phyloP scores from a whole-genome alignment of 2,329 filamentous ascomycete species.

The Ophiostoma sp. region DNA sequence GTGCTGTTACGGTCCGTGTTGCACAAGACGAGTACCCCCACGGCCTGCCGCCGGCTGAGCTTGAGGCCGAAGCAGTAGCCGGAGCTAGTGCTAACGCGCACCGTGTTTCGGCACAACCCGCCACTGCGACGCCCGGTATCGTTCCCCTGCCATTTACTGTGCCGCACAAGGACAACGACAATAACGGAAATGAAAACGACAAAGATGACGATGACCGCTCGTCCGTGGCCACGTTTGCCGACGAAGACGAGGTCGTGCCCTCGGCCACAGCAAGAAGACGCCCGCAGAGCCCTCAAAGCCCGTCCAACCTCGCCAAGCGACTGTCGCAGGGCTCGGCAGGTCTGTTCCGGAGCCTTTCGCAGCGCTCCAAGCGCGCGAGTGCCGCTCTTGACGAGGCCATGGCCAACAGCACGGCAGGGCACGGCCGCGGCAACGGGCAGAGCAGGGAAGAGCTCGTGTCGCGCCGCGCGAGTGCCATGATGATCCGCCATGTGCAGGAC shows the following conservation, averaged over 20 bases:
- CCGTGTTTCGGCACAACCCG: not conserved
- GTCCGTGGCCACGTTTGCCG: conserved; percentile 65
- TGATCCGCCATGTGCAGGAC: conserved; percentile 35
- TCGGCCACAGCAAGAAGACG: conserved; percentile 22
- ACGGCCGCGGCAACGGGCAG: conserved; percentile 25
- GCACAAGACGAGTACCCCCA: conserved; percentile 44
- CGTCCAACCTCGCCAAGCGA: conserved; percentile 41
- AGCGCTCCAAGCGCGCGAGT: conserved; percentile 31
- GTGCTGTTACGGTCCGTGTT: conserved; percentile 50
- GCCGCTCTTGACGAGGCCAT: conserved; percentile 22
- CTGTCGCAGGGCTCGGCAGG: conserved; percentile 45
- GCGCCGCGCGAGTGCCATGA: conserved; percentile 29
- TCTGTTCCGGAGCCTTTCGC: conserved; percentile 43
- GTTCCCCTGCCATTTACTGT: conserved; percentile 62
- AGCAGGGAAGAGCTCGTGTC: conserved; percentile 46
- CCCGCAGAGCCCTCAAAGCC: conserved; percentile 13
- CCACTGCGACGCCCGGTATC: conserved; percentile 40
- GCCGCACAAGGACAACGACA: conserved; percentile 33
- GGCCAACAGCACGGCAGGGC: conserved; percentile 18
- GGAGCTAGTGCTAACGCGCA: not conserved
- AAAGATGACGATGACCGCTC: conserved; percentile 48
- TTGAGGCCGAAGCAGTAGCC: not conserved
- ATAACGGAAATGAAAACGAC: conserved; percentile 36
- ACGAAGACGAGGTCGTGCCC: conserved; percentile 46
- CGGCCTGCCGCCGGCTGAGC: conserved; percentile 21